Evolutionary conservation across 495 filamentous ascomycete species (phyloP), one percentile per base, ranked within the genome.

Genomic region (Melanomma pulvis-pyrius): DNA sequence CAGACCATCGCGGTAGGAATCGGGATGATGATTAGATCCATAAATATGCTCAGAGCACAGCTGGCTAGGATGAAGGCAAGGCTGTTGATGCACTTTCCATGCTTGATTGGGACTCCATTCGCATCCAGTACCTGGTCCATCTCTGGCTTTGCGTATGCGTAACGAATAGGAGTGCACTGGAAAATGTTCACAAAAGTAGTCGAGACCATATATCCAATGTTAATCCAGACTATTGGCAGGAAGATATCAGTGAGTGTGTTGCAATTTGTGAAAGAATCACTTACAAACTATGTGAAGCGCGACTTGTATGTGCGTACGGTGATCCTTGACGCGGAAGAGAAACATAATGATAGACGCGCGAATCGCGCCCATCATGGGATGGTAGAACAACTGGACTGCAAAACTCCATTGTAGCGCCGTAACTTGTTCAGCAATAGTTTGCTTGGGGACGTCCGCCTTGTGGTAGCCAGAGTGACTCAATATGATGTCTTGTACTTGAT

Each of bases 311-410:
- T 73, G 8, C 8, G 63, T 71, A 0, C 77, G 76, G 21, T 54
- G 68, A 24, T 74, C 75, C 11, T 77, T 79, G 0, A 86, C 75
- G 15, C 83, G 81, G 36, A 77, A 75, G 24, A 85, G 76, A 64
- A 86, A 84, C 44, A 81, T 21, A 24, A 86, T 73, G 46, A 84
- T 78, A 0, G 84, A 85, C 0, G 82, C 72, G 72, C 88, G 88
- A 65, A 86, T 82, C 8, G 86, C 73, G 11, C 86, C 80, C 36
- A 90, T 74, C 60, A 86, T 82, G 0, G 86, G 86, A 64, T 88
- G 87, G 71, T 89, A 89, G 24, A 88, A 70, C 30, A 87, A 78
- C 67, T 88, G 85, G 21, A 84, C 81, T 2, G 81, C 81, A 26
- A 83, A 84, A 62, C 83, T 65, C 36, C 54, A 67, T 41, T 73